A percentile compares a stretch with the other conserved stretches of the same genome.
These are phyloP conservation scores for Phylloporus scabripes DNA, from an alignment of 768 basidiomycete genomes.

Conservation along the genomic window DNA sequence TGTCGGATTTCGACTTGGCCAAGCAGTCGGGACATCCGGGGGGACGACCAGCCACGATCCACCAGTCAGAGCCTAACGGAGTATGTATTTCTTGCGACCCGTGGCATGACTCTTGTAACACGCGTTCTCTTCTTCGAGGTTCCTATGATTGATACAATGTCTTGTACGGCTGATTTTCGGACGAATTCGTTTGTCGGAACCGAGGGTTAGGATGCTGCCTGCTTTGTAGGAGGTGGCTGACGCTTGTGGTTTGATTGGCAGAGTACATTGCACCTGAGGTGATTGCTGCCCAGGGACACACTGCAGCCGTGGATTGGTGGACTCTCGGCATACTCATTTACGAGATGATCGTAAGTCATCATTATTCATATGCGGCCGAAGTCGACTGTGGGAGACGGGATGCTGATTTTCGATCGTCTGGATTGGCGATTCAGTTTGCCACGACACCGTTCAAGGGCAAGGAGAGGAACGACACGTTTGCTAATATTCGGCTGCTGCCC, in stretches of 20 bases:
- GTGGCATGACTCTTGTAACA: constrained; percentile 5
- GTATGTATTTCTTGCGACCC: constrained; percentile 41
- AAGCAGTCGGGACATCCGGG: constrained; percentile 89
- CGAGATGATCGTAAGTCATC: constrained; percentile 91
- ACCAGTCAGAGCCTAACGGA: constrained; percentile 81
- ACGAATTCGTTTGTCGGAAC: constrained; percentile 99
- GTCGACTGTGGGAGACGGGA: constrained; percentile 28
- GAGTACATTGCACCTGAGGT: constrained; percentile 99
- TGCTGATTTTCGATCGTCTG: constrained; percentile 21
- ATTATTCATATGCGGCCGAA: constrained; percentile 2
- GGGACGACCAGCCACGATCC: constrained; percentile 82
- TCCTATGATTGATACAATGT: constrained; percentile 93
- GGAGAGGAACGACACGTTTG: constrained; percentile 92
- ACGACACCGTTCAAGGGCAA: constrained; percentile 98
- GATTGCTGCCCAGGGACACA: constrained; percentile 93
- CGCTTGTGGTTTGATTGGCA: constrained; percentile 31
- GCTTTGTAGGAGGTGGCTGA: constrained; percentile 12
- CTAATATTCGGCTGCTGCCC: constrained; percentile 84
- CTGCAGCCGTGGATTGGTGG: constrained; percentile 99
- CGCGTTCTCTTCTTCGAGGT: constrained; percentile 42
- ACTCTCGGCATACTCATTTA: constrained; percentile 97
- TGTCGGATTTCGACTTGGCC: constrained; percentile 98
- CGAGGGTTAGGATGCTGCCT: constrained; percentile 60
- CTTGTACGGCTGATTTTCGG: constrained; percentile 95
- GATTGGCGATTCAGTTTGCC: constrained; percentile 62